phyloP scores from a whole-genome alignment of 73 alveolate genomes.

The Stentor coeruleus region DNA sequence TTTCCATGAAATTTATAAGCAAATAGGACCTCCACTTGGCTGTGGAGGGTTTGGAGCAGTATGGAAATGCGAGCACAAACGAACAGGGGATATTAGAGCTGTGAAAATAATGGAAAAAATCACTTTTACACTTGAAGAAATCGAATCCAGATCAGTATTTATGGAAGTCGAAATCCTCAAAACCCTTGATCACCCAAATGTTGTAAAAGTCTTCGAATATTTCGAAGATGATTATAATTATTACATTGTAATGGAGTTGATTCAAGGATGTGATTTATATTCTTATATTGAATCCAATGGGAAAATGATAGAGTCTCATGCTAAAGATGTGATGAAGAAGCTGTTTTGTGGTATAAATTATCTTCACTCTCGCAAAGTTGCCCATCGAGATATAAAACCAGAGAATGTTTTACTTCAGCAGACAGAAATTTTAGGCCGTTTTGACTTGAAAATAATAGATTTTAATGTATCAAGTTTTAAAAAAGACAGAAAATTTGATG shows the following conservation, averaged over 20 bases:
- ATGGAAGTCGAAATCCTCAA: neutral
- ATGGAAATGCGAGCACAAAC: neutral
- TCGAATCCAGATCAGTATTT: neutral
- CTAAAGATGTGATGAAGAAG: neutral
- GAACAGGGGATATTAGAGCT: conserved; percentile 22
- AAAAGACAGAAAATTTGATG: neutral
- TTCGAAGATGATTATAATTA: conserved; percentile 62
- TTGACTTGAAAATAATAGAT: neutral
- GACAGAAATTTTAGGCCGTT: neutral
- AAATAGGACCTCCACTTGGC: neutral
- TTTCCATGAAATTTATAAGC: neutral
- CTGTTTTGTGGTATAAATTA: neutral
- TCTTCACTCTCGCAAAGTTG: neutral
- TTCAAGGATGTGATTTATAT: conserved; percentile 63
- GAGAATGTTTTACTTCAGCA: conserved; percentile 51
- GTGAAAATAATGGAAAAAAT: conserved; percentile 5
- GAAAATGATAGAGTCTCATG: neutral
- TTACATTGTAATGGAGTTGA: conserved; percentile 63
- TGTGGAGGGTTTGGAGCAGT: conserved; percentile 18
- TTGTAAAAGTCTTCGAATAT: conserved; percentile 63
- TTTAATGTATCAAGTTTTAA: neutral
- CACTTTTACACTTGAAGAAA: neutral
- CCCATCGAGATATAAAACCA: conserved; percentile 57
- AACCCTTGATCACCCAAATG: neutral
- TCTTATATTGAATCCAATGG: conserved; percentile 26